phyloP scores from a whole-genome alignment of 441 rosid genomes.

The Pelargonium exstipulatum region DNA sequence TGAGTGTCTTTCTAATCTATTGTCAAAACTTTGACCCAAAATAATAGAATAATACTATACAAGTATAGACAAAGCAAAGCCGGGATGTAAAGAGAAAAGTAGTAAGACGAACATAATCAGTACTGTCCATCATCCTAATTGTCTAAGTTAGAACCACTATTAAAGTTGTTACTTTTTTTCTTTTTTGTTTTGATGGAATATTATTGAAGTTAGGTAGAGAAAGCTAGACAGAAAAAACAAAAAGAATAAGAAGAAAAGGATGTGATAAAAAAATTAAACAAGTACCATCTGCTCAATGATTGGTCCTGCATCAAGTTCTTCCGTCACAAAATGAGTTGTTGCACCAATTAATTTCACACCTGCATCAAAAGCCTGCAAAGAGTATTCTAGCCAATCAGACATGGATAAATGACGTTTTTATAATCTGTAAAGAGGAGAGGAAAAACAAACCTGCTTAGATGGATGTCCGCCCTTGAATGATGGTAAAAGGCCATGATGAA shows the following conservation, averaged over 20 bases:
- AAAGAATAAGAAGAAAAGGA: neutral
- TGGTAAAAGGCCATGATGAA: constrained; percentile 96
- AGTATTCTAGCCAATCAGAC: constrained; percentile 31
- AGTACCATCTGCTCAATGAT: constrained; percentile 92
- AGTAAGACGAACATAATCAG: too few species aligned
- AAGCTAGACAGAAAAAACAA: too few species aligned
- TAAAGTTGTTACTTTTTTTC: too few species aligned
- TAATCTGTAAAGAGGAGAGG: constrained; percentile 10
- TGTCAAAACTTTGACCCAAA: too few species aligned
- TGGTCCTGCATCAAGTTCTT: constrained; percentile 90
- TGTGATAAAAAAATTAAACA: constrained; percentile 10
- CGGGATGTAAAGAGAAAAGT: too few species aligned
- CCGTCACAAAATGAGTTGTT: constrained; percentile 80
- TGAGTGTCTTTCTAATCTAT: too few species aligned
- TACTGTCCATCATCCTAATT: too few species aligned
- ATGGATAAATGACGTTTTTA: constrained; percentile 14
- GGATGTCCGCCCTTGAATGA: constrained; percentile 85
- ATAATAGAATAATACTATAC: too few species aligned
- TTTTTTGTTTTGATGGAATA: too few species aligned
- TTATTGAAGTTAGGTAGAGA: too few species aligned
- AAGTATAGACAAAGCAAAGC: too few species aligned
- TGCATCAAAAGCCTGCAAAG: constrained; percentile 84
- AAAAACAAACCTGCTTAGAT: constrained; percentile 59
- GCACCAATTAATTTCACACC: constrained; percentile 96
- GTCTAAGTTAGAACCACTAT: too few species aligned